These are phyloP conservation scores for Epichloe sp. DNA, from an alignment of 2,329 filamentous ascomycete genomes.

Conservation along the genomic window DNA sequence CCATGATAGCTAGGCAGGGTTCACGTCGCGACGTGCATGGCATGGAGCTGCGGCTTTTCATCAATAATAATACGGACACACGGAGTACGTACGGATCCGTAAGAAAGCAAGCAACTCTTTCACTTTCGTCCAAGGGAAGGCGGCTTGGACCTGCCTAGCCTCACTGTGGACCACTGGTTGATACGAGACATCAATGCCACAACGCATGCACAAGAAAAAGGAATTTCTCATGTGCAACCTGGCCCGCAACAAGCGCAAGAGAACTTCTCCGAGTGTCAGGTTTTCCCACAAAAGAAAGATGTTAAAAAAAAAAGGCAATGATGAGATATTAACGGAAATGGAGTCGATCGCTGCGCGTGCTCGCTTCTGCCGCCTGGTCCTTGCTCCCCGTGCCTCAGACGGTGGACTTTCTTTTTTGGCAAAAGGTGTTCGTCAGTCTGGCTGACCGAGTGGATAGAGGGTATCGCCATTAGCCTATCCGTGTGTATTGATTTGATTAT, in stretches of 20 bases:
- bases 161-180: not conserved
- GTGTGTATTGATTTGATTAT: not conserved
- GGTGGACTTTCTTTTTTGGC: not conserved
- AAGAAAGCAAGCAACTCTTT: not conserved
- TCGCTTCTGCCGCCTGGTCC: not conserved
- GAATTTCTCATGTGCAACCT: not conserved
- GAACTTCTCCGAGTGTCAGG: not conserved
- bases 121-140: not conserved
- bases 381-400: not conserved
- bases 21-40: slow-evolving; percentile 4
- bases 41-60: slow-evolving; percentile 1
- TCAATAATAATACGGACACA: not conserved
- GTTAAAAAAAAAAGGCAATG: not conserved
- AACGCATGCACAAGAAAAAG: slow-evolving; percentile 1
- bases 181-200: slow-evolving; percentile 3
- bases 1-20: not conserved
- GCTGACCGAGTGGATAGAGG: not conserved
- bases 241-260: not conserved
- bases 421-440: not conserved
- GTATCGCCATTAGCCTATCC: not conserved
- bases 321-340: not conserved
- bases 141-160: slow-evolving; percentile 1
- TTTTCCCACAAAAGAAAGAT: not conserved
- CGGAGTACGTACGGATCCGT: too few species aligned
- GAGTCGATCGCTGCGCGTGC: not conserved